phyloP scores from a whole-genome alignment of 1,139 yeast species.

The Nakaseomyces uthaithaninus region DNA sequence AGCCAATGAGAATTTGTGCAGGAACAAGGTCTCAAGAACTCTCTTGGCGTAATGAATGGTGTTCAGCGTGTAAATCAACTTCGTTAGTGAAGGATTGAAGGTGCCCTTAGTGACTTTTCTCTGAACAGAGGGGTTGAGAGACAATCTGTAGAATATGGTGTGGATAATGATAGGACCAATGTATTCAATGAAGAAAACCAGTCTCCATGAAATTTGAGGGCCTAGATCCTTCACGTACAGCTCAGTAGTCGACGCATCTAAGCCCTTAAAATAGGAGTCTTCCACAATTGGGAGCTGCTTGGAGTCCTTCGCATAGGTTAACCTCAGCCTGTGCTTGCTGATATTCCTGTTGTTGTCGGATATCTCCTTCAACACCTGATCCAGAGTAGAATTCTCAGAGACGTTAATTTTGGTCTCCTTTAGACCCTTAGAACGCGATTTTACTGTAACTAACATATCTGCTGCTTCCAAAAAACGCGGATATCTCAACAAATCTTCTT shows the following conservation, averaged over 20 bases:
- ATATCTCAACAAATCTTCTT: too few species aligned
- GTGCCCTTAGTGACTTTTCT: constrained; percentile 17
- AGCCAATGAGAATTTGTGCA: constrained; percentile 76
- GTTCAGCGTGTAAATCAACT: constrained; percentile 37
- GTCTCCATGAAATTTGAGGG: constrained; percentile 86
- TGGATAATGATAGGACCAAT: constrained; percentile 82
- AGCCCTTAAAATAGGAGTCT: constrained; percentile 25
- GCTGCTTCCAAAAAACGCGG: too few species aligned
- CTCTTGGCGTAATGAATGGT: constrained; percentile 77
- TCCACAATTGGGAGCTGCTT: constrained; percentile 26
- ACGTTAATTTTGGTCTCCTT: constrained; percentile 36
- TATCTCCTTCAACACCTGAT: constrained; percentile 35
- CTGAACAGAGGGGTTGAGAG: constrained; percentile 14
- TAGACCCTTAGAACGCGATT: constrained; percentile 46
- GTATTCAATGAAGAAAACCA: constrained; percentile 81
- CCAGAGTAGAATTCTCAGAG: constrained; percentile 30
- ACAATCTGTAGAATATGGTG: constrained; percentile 46
- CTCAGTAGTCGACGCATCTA: constrained; percentile 33
- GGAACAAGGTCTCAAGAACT: constrained; percentile 74
- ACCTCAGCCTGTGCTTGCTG: constrained; percentile 38
- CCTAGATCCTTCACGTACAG: constrained; percentile 77
- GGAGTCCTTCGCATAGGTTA: constrained; percentile 29
- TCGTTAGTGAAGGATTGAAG: constrained; percentile 13
- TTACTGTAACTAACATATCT: constrained; percentile 39
- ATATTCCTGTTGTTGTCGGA: constrained; percentile 40